These are phyloP conservation scores for Thelonectria olida DNA, from an alignment of 2,329 filamentous ascomycete genomes.

Conservation along the genomic window DNA sequence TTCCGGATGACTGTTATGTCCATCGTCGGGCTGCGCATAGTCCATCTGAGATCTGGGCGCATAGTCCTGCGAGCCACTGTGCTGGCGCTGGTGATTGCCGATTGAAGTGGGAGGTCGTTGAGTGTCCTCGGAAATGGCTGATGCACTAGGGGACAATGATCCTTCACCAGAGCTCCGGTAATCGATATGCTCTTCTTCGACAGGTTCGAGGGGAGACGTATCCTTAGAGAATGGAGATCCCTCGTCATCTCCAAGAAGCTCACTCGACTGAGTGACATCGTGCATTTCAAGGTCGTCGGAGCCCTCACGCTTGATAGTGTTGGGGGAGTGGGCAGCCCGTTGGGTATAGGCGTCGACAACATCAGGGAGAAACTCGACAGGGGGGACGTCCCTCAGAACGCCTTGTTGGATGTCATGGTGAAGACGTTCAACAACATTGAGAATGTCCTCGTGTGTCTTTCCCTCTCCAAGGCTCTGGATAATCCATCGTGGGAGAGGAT, in stretches of 20 bases:
- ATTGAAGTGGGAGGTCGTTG: slow-evolving; percentile 8
- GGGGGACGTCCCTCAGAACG: slow-evolving; percentile 58
- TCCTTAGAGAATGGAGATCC: slow-evolving; percentile 37
- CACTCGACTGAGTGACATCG: slow-evolving; percentile 14
- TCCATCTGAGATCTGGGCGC: slow-evolving; percentile 11
- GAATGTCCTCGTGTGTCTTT: slow-evolving; percentile 58
- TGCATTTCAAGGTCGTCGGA: slow-evolving; percentile 26
- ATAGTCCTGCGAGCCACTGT: slow-evolving; percentile 21
- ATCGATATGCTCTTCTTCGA: slow-evolving; percentile 33
- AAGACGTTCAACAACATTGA: slow-evolving; percentile 57
- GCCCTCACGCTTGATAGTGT: slow-evolving; percentile 9
- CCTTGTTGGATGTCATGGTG: slow-evolving; percentile 55
- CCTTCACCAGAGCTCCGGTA: slow-evolving; percentile 23
- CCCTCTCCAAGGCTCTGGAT: slow-evolving; percentile 55
- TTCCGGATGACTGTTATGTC: slow-evolving; percentile 30
- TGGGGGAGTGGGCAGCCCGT: slow-evolving; percentile 28
- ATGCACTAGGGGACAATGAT: slow-evolving; percentile 24
- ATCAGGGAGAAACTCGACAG: slow-evolving; percentile 68
- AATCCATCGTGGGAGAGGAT: slow-evolving; percentile 53
- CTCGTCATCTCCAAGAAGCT: slow-evolving; percentile 29
- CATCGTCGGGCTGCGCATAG: slow-evolving; percentile 21
- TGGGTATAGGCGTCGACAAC: slow-evolving; percentile 52
- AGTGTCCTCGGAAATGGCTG: slow-evolving; percentile 22
- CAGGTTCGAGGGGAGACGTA: slow-evolving; percentile 36
- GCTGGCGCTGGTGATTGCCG: slow-evolving; percentile 22